A percentile compares a stretch with the other conserved stretches of the same genome.
These are phyloP conservation scores for Ceratocystis variospora DNA, from an alignment of 2,329 filamentous ascomycete species.

Conservation along the genomic window DNA sequence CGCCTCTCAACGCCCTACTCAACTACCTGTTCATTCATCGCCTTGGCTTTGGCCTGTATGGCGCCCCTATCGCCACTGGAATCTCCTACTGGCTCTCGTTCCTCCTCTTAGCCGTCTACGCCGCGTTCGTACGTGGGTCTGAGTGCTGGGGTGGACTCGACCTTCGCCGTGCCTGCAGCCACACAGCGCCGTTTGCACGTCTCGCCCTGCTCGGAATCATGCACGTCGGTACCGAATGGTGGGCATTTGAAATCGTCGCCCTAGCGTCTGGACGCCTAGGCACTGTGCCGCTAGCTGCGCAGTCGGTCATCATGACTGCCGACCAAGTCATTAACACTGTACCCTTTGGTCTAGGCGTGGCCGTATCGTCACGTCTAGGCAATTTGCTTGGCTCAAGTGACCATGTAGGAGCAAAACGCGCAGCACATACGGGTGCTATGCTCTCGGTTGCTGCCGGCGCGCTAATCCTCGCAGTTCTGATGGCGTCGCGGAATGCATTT, in stretches of 20 bases:
- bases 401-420: slow-evolving; percentile 50
- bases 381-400: slow-evolving; percentile 63
- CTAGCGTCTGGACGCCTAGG: slow-evolving; percentile 69
- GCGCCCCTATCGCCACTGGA: slow-evolving; percentile 68
- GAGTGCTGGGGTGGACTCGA: slow-evolving; percentile 68
- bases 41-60: slow-evolving; percentile 56
- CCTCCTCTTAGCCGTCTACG: slow-evolving; percentile 57
- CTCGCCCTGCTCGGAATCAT: slow-evolving; percentile 64
- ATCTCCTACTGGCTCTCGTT: slow-evolving; percentile 82
- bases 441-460: slow-evolving; percentile 57
- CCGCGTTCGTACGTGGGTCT: slow-evolving; percentile 53
- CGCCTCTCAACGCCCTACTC: slow-evolving; percentile 64
- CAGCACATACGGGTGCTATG: slow-evolving; percentile 62
- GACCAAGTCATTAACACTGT: slow-evolving; percentile 78
- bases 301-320: slow-evolving; percentile 80
- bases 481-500: slow-evolving; percentile 58
- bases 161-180: slow-evolving; percentile 47
- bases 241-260: slow-evolving; percentile 85
- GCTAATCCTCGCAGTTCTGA: slow-evolving; percentile 51
- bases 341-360: slow-evolving; percentile 74
- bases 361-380: slow-evolving; percentile 62
- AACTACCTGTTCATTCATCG: slow-evolving; percentile 71
- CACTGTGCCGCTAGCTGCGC: slow-evolving; percentile 64
- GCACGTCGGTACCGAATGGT: slow-evolving; percentile 85
- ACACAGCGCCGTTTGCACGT: slow-evolving; percentile 56